Base-by-base conservation (phyloP, 257 asterid genomes). In the Ligustrum vulgare region DNA sequence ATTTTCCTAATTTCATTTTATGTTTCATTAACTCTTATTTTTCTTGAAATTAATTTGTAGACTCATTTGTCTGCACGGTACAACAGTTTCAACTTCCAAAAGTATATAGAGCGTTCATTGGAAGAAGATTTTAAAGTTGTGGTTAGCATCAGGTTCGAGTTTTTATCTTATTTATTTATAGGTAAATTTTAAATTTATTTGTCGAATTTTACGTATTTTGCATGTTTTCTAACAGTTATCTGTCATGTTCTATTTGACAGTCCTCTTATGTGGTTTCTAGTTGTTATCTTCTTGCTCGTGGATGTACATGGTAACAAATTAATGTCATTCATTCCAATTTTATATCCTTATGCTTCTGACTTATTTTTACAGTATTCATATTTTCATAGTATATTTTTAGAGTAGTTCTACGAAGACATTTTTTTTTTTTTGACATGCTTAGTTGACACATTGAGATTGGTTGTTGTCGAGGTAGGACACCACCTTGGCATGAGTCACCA, bases 251-350 rank as follows among this genome's bases (percentile, higher is more conserved):
- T 45, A 9, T 64, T 62, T 56, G 67, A 74, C 85, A 82, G 87
- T 77, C 87, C 89, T 34, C 15, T 76, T 13, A 80, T 82, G 87
- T 85, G 87, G 89, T 75, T 85, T 25, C 72, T 73, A 15, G 85
- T 82, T 22, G 87, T 85, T 1, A 74, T 82, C 83, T 82, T 80
- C 83, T 45, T 82, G 82, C 82, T 85, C 45, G 68, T 85, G 54
- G 85, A 73, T 49, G 77, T 85, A 22, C 82, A 28, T 35, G 85
- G 89, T 84, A 71, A 74, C 47, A 49, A 11, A 31, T 66, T 45
- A 28, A 28, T 28, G 1, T 28, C 31, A 28, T 28, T 28, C 31
- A 28, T 28, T 28, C 31, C 31, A 28, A 28, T 28, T 28, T 28
- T 28, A 1, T 28, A 28, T 28, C 31, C 31, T 28, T 28, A 28